Evolutionary conservation across 2,329 filamentous ascomycete genomes (phyloP).

Genomic region (Trichoderma aggressivum): DNA sequence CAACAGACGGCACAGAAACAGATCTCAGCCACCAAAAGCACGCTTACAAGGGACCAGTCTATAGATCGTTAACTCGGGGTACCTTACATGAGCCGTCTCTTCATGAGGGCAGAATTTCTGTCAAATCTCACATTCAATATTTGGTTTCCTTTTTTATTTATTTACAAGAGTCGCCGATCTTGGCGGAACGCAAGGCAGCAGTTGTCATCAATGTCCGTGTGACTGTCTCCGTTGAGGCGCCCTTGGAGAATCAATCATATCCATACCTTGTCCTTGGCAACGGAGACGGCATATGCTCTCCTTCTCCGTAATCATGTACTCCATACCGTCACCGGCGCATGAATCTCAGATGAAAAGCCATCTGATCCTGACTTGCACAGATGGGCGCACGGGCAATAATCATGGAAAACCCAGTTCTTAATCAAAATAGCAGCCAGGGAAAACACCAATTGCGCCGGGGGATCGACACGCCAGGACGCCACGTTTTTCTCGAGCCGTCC

Average conservation of each 20-base stretch:
- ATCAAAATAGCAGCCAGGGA: not conserved
- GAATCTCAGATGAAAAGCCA: not conserved
- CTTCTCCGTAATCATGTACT: not conserved
- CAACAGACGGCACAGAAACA: not conserved
- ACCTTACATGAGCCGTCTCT: slow-evolving; percentile 9
- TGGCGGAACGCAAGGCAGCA: not conserved
- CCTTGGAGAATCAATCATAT: not conserved
- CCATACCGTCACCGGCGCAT: not conserved
- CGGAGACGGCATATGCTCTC: not conserved
- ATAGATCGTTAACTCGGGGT: not conserved
- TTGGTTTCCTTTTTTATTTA: not conserved
- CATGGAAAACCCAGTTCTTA: not conserved
- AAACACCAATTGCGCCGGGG: not conserved
- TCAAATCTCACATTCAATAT: not conserved
- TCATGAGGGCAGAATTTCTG: not conserved
- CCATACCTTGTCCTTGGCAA: no score
- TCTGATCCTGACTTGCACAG: not conserved
- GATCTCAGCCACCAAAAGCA: slow-evolving; percentile 13
- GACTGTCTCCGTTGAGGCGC: not conserved
- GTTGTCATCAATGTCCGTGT: not conserved
- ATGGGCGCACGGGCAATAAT: not conserved
- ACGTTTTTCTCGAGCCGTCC: not conserved
- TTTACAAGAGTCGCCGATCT: not conserved
- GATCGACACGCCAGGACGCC: not conserved
- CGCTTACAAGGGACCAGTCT: not conserved